Percentiles rank a stretch among this genome's conserved stretches.
These are phyloP conservation scores for Suhomyces choctaworum DNA, from an alignment of 1,139 yeast species.

Conservation along the genomic window DNA sequence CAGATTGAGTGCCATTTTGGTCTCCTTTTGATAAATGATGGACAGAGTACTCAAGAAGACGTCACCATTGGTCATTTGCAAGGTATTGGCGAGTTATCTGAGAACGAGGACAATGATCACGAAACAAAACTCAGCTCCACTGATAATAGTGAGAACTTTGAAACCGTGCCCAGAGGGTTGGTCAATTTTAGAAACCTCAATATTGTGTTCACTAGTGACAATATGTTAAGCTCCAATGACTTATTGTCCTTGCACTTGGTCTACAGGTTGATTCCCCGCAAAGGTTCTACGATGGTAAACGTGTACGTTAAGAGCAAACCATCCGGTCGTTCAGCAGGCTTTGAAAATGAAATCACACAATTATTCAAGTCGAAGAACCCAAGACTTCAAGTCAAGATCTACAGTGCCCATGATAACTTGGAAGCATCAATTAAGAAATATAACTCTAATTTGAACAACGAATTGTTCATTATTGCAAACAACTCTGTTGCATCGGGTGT, in stretches of 20 bases:
- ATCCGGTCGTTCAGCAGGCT: conserved; percentile 17
- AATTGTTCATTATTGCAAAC: conserved; percentile 29
- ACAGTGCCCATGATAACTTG: conserved; percentile 22
- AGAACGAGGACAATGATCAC: conserved; percentile 9
- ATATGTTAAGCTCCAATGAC: conserved; percentile 37
- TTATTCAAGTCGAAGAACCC: conserved; percentile 18
- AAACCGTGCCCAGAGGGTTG: conserved; percentile 16
- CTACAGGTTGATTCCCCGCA: conserved; percentile 19
- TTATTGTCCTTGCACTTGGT: conserved; percentile 32
- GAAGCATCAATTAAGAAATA: conserved; percentile 13
- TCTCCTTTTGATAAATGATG: conserved; percentile 27
- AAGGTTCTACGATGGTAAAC: conserved; percentile 18
- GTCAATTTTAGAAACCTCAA: conserved; percentile 24
- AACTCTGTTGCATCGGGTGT: conserved; percentile 12
- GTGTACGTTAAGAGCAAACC: conserved; percentile 24
- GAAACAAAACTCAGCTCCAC: conserved; percentile 9
- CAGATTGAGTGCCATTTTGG: conserved; percentile 34
- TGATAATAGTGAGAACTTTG: conserved; percentile 12
- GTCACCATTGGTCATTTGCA: conserved; percentile 7
- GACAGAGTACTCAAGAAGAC: conserved; percentile 3
- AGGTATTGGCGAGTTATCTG: conserved; percentile 7
- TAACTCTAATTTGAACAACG: conserved; percentile 18
- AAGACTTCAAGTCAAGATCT: conserved; percentile 16
- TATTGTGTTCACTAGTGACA: conserved; percentile 32
- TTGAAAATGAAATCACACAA: conserved; percentile 24